Evolutionary conservation across 176 grass and related monocot genomes (phyloP), one percentile per base, ranked within the genome.

Genomic region (Chrysopogon serrulatus): DNA sequence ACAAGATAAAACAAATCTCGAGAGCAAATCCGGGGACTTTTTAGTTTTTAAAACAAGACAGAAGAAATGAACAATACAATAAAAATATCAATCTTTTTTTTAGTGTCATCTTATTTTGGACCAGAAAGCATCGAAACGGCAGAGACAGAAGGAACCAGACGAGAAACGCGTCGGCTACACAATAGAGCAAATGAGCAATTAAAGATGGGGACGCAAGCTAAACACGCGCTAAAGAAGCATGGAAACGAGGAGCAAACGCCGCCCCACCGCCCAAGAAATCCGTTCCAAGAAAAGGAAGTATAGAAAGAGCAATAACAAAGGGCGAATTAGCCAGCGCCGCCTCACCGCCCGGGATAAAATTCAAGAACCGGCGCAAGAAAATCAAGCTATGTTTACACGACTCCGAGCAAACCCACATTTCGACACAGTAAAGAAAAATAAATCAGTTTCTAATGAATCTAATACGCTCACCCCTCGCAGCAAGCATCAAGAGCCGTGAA

Each of bases 391-490:
- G 10, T 10, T 18, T 27, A 32, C 6, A 60, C 5, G 79, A 74
- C 6, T 48, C 45, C 0, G 27, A 62, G 37, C 10, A 32, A 39
- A 76, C 21, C 11, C 30, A 15, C 56, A 67, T 80, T 36, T 36
- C 44, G 24, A 62, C 10, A 59, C 59, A 17, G 43, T 30, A 66
- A 30, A 56, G n/a, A n/a, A n/a, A n/a, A n/a, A n/a, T n/a, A 72
- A 11, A 17, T 19, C 16, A 28, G 54, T 83, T 61, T 28, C 51
- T 26, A 4, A 23, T 60, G 76, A 85, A 92, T 82, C 78, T 84
- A 65, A 57, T 73, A 18, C 19, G 30, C 54, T 41, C 64, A 39
- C 35, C 70, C 34, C 56, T 48, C 65, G 61, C 78, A 56, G 76
- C 76, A 68, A 68, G 34, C 49, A 84, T 21, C 71, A 73, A 62